Base-by-base conservation (phyloP, 2,329 filamentous ascomycete species). In the Zasmidium angulare region DNA sequence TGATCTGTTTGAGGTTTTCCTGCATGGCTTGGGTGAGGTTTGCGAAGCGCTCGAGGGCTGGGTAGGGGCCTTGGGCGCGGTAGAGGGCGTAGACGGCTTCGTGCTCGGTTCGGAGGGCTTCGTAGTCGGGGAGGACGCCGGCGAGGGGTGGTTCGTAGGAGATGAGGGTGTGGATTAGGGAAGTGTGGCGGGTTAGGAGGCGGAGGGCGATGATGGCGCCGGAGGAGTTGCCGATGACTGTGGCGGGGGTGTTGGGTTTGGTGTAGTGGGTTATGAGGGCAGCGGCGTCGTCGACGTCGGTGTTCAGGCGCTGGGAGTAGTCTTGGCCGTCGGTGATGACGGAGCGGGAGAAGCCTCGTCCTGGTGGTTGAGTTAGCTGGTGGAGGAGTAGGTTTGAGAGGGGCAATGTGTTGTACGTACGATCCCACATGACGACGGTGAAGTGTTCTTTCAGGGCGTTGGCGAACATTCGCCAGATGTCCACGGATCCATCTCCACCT, bases 241-340 rank as follows among this genome's bases (percentile, higher is more conserved):
- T 63, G 10, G 55, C 63, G 21, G 60, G 60, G 11, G 58, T 29
- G 48, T 58, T 24, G 3, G 6, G 3, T 3, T 46, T 51, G 7
- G 63, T 63, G 17, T 61, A 20, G 51, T 65, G 60, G 26, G 59
- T 26, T 23, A 64, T 56, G 36, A 65, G 66, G 7, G 29, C 54
- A 1, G 63, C 58, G 11, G 71, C 67, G 54, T 75, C 73, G 51
- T 73, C 64, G 40, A 67, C 72, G 53, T 75, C 72, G 36, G 63
- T 65, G 7, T 62, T 58, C 2, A 75, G 64, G 24, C 69, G 61
- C 17, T 70, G 56, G 2, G 54, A 51, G 51, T 72, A 72, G 60
- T 74, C 66, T 56, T 65, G 63, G 4, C 56, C 46, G 29, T 56
- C 63, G 0, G 50, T 59, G 12, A 66, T 50, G 49, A 52, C 40